Evolutionary conservation across 1,284 basidiomycete genomes (phyloP).

Genomic region (Ustilago loliicola): DNA sequence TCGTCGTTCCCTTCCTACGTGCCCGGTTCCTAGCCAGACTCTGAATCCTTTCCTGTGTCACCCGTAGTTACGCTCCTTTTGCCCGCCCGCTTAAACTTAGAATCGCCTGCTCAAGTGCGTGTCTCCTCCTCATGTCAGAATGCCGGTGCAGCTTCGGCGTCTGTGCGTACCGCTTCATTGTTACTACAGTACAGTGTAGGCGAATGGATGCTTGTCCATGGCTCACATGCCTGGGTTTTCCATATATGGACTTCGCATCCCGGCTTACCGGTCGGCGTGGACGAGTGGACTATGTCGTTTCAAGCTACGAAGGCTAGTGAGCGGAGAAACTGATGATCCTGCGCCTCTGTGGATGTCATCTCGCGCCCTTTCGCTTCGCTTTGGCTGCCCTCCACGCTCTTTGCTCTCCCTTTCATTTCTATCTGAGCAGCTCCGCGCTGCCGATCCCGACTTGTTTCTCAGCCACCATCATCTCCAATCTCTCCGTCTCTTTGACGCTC

Average conservation of each 20-base stretch:
- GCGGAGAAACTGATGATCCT: constrained; percentile 8
- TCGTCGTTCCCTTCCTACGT: background rate
- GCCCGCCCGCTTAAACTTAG: background rate
- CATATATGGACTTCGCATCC: background rate
- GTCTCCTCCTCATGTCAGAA: background rate
- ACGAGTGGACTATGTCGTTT: background rate
- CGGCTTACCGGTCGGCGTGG: background rate
- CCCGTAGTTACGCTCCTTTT: background rate
- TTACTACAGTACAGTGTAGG: background rate
- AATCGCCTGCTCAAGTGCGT: background rate
- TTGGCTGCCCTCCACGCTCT: background rate
- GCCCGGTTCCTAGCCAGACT: background rate
- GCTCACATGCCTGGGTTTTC: background rate
- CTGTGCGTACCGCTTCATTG: background rate
- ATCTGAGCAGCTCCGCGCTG: background rate
- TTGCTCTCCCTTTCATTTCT: background rate
- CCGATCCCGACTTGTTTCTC: background rate
- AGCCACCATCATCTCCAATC: background rate
- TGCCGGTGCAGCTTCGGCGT: constrained; percentile 2
- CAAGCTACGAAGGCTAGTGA: background rate
- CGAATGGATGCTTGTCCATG: background rate
- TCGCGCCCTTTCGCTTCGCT: background rate
- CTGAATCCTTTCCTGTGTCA: background rate
- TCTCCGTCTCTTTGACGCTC: background rate
- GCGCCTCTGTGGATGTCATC: constrained; percentile 4